A percentile compares a stretch with the other conserved stretches of the same genome.
Evolutionary conservation across 768 basidiomycete genomes (phyloP).

Genomic region (Termitomyces sp.): DNA sequence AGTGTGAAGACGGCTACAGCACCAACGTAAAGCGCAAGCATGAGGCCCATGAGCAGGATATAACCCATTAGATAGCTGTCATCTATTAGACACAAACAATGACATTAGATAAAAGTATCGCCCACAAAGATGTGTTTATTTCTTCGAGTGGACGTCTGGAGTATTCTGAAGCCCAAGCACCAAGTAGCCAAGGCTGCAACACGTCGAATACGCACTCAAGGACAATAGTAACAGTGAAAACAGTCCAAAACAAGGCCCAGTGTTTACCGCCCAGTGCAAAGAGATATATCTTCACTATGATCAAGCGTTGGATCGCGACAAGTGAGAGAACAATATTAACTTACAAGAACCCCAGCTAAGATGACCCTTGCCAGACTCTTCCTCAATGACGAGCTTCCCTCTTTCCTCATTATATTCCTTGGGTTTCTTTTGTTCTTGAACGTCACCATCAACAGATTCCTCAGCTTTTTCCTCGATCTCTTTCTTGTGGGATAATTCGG

Average conservation of each 20-base stretch:
- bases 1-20: conserved; percentile 32
- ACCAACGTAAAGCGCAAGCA: conserved; percentile 27
- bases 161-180: neutral
- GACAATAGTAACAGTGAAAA: conserved; percentile 19
- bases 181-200: neutral
- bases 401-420: neutral
- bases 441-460: conserved; percentile 10
- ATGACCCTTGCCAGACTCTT: conserved; percentile 60
- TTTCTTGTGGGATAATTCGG: too few species aligned
- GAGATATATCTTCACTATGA: conserved; percentile 32
- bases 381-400: neutral
- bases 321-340: conserved; percentile 14
- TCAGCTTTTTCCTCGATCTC: neutral
- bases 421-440: neutral
- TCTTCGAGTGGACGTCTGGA: neutral
- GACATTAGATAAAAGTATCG: neutral
- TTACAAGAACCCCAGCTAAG: conserved; percentile 46
- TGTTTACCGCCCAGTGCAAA: conserved; percentile 30
- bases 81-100: neutral
- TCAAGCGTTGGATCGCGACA: conserved; percentile 15
- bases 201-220: neutral
- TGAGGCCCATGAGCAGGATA: conserved; percentile 24
- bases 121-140: neutral
- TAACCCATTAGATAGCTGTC: conserved; percentile 23
- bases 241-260: conserved; percentile 21